Conservation (phyloP, 306 rosid species). For the Medicago lupulina region DNA sequence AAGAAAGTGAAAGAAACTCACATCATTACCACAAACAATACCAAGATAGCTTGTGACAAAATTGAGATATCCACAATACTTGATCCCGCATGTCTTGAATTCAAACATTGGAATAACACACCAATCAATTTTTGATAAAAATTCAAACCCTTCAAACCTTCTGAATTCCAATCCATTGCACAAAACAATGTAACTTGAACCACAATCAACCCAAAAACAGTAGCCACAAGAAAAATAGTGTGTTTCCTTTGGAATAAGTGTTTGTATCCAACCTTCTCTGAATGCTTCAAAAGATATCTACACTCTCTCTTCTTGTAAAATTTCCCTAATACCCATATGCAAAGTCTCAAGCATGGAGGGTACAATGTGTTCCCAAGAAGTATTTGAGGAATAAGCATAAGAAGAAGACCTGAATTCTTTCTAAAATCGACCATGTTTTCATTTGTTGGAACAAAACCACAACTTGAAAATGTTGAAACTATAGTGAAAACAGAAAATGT, state of each 20-base stretch:
- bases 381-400: slow-evolving; percentile 56
- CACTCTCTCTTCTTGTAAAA: slow-evolving; percentile 44
- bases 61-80: slow-evolving; percentile 55
- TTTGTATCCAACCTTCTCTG: slow-evolving; percentile 45
- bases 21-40: slow-evolving; percentile 66
- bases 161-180: slow-evolving; percentile 57
- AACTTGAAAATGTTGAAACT: slow-evolving; percentile 68
- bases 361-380: slow-evolving; percentile 69
- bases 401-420: slow-evolving; percentile 55
- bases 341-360: slow-evolving; percentile 56
- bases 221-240: slow-evolving; percentile 46
- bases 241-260: slow-evolving; percentile 51
- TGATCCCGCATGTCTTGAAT: slow-evolving; percentile 69
- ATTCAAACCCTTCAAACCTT: slow-evolving; percentile 47
- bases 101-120: slow-evolving; percentile 52
- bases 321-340: slow-evolving; percentile 49
- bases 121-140: slow-evolving; percentile 54
- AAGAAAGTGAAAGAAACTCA: slow-evolving; percentile 47
- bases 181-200: slow-evolving; percentile 48
- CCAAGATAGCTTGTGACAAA: slow-evolving; percentile 58
- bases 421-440: slow-evolving; percentile 70
- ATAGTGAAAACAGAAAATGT: slow-evolving; percentile 58
- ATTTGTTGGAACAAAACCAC: slow-evolving; percentile 79
- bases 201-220: slow-evolving; percentile 54
- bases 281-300: slow-evolving; percentile 42